A percentile compares a stretch with the other conserved stretches of the same genome.
Conservation (phyloP, 768 basidiomycete genomes). For the Rhizopogon salebrosus region DNA sequence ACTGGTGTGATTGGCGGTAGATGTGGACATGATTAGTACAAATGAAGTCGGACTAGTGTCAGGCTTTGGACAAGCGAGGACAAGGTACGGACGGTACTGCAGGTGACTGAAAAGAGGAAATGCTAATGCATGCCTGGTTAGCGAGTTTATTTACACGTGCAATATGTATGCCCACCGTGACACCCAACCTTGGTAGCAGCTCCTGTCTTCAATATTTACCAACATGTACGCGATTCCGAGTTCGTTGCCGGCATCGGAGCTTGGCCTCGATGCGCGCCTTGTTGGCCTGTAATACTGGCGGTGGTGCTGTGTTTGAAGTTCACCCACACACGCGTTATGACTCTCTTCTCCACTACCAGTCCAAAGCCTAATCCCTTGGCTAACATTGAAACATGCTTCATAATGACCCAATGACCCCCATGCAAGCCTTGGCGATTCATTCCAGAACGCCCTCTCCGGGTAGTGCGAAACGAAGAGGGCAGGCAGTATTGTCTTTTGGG, state of each 20-base stretch:
- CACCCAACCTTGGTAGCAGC: no score
- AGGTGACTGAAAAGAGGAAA: no score
- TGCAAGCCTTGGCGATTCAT: slow-evolving; percentile 60
- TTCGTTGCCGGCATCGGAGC: not conserved
- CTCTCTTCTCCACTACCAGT: not conserved
- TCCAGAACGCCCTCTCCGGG: slow-evolving; percentile 59
- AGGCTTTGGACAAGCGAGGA: no score
- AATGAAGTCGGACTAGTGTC: no score
- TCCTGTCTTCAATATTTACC: not conserved
- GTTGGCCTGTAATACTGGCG: not conserved
- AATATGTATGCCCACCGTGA: no score
- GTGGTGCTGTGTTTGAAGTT: not conserved
- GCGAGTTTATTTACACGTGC: no score
- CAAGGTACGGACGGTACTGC: no score
- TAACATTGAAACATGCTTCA: no score
- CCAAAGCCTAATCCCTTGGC: not conserved
- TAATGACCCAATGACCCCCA: slow-evolving; percentile 85
- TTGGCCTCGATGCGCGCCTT: not conserved
- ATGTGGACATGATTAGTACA: no score
- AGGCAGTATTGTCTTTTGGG: slow-evolving; percentile 85
- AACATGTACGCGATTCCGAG: not conserved
- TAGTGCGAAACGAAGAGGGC: slow-evolving; percentile 96
- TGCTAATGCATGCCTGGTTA: no score
- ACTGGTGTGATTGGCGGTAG: no score
- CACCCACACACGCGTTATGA: not conserved